phyloP scores from a whole-genome alignment of 164 flowering plant genomes.

The Stephania cephalantha region DNA sequence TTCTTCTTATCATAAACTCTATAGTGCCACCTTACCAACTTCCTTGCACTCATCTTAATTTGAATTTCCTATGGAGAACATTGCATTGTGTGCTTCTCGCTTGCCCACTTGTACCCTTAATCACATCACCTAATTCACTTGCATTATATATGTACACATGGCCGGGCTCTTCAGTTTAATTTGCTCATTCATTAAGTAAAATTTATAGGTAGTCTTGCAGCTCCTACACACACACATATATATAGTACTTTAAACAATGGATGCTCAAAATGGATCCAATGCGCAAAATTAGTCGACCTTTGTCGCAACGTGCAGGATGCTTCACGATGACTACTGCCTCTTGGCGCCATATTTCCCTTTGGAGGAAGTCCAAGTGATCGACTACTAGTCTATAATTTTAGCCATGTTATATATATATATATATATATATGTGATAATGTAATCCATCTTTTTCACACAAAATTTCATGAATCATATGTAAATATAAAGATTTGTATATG shows the following conservation, averaged over 20 bases:
- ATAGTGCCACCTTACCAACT: conserved; percentile 25
- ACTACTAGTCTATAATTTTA: no score
- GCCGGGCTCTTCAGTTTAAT: no score
- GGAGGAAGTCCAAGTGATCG: conserved; percentile 33
- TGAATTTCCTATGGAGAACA: no score
- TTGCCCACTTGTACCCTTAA: no score
- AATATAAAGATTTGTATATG: no score
- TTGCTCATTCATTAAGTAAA: neutral
- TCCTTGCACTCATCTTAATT: conserved; percentile 20
- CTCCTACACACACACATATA: neutral
- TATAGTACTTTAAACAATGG: conserved; percentile 11
- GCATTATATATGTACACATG: no score
- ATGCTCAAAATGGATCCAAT: neutral
- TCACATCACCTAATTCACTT: no score
- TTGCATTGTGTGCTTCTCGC: no score
- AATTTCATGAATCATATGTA: neutral
- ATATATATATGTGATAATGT: no score
- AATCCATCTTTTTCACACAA: no score
- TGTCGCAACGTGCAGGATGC: conserved; percentile 45
- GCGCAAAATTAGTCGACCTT: conserved; percentile 24
- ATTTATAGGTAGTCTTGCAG: neutral
- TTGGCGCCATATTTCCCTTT: conserved; percentile 42
- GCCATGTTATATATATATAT: no score
- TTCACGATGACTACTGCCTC: conserved; percentile 31
- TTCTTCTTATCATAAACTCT: conserved; percentile 7